A percentile compares a stretch with the other conserved stretches of the same genome.
phyloP scores from a whole-genome alignment of 345 rosid genomes.

The Populus tremula region DNA sequence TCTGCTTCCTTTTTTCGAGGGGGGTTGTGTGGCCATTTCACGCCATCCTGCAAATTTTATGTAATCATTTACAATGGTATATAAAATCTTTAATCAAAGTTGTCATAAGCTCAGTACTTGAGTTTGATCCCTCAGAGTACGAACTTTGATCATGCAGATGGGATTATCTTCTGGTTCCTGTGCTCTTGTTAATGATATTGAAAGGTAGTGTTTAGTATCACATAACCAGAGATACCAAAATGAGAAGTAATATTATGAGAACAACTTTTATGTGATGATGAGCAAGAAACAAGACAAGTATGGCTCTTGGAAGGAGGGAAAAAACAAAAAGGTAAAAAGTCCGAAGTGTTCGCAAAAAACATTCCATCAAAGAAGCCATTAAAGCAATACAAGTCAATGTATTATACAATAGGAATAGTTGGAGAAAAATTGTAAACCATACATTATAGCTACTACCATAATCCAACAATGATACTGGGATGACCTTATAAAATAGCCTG shows the following conservation, averaged over 20 bases:
- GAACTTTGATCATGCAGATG: background rate
- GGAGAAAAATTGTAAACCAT: no score
- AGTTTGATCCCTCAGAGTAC: background rate
- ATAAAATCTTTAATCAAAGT: background rate
- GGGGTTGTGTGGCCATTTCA: conserved; percentile 1
- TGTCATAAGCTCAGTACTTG: background rate
- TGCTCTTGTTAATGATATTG: background rate
- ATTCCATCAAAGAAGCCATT: background rate
- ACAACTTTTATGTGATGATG: background rate
- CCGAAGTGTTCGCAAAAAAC: background rate
- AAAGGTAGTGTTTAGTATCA: background rate
- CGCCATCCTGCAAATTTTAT: conserved; percentile 10
- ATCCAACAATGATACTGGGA: no score
- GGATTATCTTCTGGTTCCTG: background rate
- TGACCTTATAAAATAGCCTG: background rate
- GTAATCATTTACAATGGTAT: background rate
- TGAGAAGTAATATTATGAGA: background rate
- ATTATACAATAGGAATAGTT: background rate
- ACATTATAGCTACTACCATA: no score
- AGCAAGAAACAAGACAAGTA: background rate
- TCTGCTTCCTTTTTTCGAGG: background rate
- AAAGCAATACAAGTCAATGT: background rate
- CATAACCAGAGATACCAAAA: background rate
- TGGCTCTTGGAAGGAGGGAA: background rate
- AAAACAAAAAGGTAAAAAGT: background rate